These are phyloP conservation scores for Puccinia triticina DNA, from an alignment of 1,284 basidiomycete genomes.

Conservation along the genomic window DNA sequence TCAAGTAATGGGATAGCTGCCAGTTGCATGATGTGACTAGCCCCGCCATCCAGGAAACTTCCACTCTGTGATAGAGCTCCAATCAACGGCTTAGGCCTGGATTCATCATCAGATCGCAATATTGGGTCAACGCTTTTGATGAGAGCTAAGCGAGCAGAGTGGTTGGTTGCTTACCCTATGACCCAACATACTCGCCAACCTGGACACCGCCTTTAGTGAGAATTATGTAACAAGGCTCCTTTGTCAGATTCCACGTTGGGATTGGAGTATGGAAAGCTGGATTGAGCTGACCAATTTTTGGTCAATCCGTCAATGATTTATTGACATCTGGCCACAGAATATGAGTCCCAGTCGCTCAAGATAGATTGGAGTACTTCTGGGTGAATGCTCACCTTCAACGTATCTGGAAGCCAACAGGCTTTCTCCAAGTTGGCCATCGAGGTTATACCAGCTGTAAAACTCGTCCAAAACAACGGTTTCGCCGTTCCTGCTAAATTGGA, in stretches of 20 bases:
- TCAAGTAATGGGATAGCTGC: constrained; percentile 81
- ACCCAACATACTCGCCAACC: constrained; percentile 96
- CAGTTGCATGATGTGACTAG: constrained; percentile 67
- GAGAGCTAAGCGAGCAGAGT: background rate
- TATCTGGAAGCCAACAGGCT: constrained; percentile 61
- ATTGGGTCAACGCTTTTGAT: too few relatives aligned
- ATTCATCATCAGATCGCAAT: too few relatives aligned
- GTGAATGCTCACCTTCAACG: constrained; percentile 79
- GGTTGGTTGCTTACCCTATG: constrained; percentile 63
- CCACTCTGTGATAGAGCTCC: constrained; percentile 83
- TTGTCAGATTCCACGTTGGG: background rate
- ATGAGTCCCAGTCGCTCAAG: constrained; percentile 50
- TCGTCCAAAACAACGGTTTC: constrained; percentile 86
- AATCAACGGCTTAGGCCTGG: constrained; percentile 77
- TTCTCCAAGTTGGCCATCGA: constrained; percentile 65
- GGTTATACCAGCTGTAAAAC: constrained; percentile 55
- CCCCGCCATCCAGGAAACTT: constrained; percentile 59
- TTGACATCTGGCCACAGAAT: constrained; percentile 65
- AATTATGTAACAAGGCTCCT: background rate
- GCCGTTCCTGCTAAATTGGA: constrained; percentile 69
- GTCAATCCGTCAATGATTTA: constrained; percentile 88
- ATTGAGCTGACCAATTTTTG: constrained; percentile 68
- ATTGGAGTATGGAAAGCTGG: background rate
- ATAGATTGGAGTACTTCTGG: constrained; percentile 62
- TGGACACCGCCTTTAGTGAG: constrained; percentile 73